Evolutionary conservation across 2,329 filamentous ascomycete genomes (phyloP).

Genomic region (Fusarium abutilonis): DNA sequence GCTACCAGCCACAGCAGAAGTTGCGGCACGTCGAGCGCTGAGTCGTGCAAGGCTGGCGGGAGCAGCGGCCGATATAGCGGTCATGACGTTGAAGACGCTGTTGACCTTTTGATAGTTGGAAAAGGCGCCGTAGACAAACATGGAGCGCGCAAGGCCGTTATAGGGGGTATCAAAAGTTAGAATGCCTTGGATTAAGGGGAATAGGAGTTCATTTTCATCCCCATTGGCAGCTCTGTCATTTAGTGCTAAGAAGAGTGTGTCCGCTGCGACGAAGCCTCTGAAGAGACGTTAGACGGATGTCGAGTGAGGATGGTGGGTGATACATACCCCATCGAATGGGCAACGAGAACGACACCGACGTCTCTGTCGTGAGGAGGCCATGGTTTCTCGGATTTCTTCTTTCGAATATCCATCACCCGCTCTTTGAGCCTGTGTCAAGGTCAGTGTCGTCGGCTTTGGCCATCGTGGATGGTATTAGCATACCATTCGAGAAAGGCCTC

Average conservation of each 20-base stretch:
- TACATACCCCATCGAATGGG: constrained; percentile 79
- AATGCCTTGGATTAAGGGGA: constrained; percentile 82
- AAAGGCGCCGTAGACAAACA: constrained; percentile 70
- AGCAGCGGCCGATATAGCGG: constrained; percentile 60
- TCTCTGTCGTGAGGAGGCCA: constrained; percentile 84
- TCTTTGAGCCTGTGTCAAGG: constrained; percentile 72
- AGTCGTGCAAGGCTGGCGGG: constrained; percentile 55
- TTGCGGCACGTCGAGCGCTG: constrained; percentile 32
- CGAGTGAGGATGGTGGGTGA: no score
- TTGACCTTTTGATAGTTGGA: constrained; percentile 68
- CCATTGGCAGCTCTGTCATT: constrained; percentile 66
- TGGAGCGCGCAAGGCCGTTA: constrained; percentile 69
- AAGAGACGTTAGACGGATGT: not conserved
- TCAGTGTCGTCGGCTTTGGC: not conserved
- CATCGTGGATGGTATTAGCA: not conserved
- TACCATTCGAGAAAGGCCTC: constrained; percentile 60
- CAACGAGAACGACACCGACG: constrained; percentile 80
- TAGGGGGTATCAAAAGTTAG: constrained; percentile 89
- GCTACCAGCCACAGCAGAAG: constrained; percentile 37
- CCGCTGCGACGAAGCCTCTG: constrained; percentile 83
- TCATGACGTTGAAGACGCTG: constrained; percentile 67
- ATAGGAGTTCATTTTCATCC: constrained; percentile 63
- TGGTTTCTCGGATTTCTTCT: constrained; percentile 74
- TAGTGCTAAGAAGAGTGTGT: constrained; percentile 77
- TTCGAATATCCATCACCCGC: constrained; percentile 79